Evolutionary conservation across 768 basidiomycete genomes (phyloP).

Genomic region (Lyophyllum semitale): DNA sequence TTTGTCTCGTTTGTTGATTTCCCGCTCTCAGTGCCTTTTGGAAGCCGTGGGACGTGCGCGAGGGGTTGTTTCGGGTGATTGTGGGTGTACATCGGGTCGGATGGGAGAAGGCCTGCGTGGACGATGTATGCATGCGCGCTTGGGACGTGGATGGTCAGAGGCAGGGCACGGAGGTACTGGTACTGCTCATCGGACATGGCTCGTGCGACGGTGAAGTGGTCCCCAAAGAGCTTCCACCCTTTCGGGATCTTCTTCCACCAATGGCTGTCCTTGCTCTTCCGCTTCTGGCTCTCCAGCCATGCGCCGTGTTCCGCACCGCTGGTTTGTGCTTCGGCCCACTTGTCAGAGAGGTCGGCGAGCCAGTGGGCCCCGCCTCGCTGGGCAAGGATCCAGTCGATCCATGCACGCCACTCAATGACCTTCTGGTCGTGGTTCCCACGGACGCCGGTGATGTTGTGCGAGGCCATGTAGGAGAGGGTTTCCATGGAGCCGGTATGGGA

Average conservation of each 20-base stretch:
- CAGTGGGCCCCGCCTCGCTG: constrained; percentile 52
- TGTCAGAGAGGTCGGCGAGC: constrained; percentile 50
- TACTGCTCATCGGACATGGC: constrained; percentile 64
- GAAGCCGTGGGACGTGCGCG: constrained; percentile 52
- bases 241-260: constrained; percentile 59
- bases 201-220: constrained; percentile 77
- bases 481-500: constrained; percentile 57
- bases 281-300: constrained; percentile 39
- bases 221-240: constrained; percentile 74
- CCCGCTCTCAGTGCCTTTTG: constrained; percentile 9
- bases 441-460: constrained; percentile 71
- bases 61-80: constrained; percentile 68
- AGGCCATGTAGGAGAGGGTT: constrained; percentile 65
- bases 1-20: constrained; percentile 16
- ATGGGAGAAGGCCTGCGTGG: constrained; percentile 82
- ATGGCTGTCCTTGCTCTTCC: constrained; percentile 24
- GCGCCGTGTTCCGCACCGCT: constrained; percentile 33
- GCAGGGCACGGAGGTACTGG: constrained; percentile 73
- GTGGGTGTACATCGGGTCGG: constrained; percentile 57
- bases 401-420: constrained; percentile 86
- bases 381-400: constrained; percentile 76
- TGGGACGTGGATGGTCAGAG: constrained; percentile 75
- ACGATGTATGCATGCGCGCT: constrained; percentile 75
- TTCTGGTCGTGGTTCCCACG: constrained; percentile 95
- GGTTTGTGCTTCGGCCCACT: constrained; percentile 34